Evolutionary conservation across 176 grass and related monocot genomes (phyloP).

Genomic region (Raddia guianensis): DNA sequence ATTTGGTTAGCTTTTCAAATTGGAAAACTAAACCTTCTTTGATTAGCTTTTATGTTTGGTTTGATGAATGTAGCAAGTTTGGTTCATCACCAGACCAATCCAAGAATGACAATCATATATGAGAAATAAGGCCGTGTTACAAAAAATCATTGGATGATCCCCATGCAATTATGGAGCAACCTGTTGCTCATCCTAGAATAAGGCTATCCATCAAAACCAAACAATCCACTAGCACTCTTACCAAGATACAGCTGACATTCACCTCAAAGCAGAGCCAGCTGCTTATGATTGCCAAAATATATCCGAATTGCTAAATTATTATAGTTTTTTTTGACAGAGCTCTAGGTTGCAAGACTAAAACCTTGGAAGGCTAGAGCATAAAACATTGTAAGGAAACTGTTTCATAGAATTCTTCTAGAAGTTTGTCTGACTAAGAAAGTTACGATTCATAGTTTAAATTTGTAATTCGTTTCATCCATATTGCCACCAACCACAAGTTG

Average conservation of each 20-base stretch:
- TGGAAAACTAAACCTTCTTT: background rate
- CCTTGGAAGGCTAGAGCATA: background rate
- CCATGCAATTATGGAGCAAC: background rate
- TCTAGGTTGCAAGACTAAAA: constrained; percentile 12
- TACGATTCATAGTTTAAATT: constrained; percentile 12
- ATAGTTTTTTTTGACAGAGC: background rate
- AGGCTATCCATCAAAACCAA: constrained; percentile 10
- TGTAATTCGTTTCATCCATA: background rate
- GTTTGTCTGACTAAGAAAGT: constrained; percentile 23
- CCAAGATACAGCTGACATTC: constrained; percentile 18
- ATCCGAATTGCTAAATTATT: background rate
- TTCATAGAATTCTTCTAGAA: constrained; percentile 18
- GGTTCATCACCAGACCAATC: background rate
- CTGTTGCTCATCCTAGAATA: constrained; percentile 13
- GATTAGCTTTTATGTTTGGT: background rate
- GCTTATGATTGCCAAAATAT: constrained; percentile 34
- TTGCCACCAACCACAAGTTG: constrained; percentile 17
- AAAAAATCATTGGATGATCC: constrained; percentile 3
- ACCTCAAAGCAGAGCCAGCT: constrained; percentile 34
- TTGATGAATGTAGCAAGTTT: constrained; percentile 9
- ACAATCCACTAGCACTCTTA: constrained; percentile 16
- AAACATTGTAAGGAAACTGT: constrained; percentile 17
- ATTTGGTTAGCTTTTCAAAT: background rate
- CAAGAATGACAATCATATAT: background rate
- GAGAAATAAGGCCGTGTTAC: constrained; percentile 8